Conservation (phyloP, 768 basidiomycete genomes). For the Cantharellus cinnabarinus region DNA sequence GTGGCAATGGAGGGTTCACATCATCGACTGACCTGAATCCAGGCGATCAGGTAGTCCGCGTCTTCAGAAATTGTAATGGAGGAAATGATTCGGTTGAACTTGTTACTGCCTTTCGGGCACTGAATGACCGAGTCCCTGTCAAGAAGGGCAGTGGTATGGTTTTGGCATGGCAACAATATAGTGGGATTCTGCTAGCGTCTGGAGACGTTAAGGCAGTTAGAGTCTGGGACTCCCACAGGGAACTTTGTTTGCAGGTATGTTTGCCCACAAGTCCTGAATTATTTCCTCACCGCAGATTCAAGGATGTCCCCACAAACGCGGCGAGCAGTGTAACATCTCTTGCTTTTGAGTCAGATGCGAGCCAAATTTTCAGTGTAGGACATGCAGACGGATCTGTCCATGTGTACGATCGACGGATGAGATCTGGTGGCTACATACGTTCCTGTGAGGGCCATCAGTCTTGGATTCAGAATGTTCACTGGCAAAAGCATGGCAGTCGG, state of each 20-base stretch:
- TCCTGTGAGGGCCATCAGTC: conserved; percentile 57
- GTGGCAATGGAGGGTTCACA: neutral
- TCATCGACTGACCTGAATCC: conserved; percentile 2
- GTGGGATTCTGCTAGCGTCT: conserved; percentile 69
- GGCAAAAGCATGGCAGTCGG: conserved; percentile 46
- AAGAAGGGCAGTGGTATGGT: conserved; percentile 70
- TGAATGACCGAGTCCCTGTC: conserved; percentile 41
- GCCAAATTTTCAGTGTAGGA: conserved; percentile 67
- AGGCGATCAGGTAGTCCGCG: conserved; percentile 84
- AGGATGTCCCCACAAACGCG: conserved; percentile 82
- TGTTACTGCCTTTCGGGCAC: conserved; percentile 81
- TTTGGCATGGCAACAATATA: conserved; percentile 81
- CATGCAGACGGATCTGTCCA: conserved; percentile 85
- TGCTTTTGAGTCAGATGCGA: conserved; percentile 50
- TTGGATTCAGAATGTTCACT: conserved; percentile 82
- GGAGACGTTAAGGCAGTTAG: conserved; percentile 80
- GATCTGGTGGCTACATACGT: conserved; percentile 64
- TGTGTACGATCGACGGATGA: conserved; percentile 79
- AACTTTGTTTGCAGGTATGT: conserved; percentile 51
- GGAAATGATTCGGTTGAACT: conserved; percentile 59
- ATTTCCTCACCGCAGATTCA: neutral
- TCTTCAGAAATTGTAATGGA: conserved; percentile 84
- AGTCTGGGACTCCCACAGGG: conserved; percentile 89
- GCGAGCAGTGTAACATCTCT: conserved; percentile 81
- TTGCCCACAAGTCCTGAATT: neutral